Percentiles rank a stretch among this genome's conserved stretches.
Evolutionary conservation across 1,284 basidiomycete species (phyloP).

Genomic region (Melampsora americana): DNA sequence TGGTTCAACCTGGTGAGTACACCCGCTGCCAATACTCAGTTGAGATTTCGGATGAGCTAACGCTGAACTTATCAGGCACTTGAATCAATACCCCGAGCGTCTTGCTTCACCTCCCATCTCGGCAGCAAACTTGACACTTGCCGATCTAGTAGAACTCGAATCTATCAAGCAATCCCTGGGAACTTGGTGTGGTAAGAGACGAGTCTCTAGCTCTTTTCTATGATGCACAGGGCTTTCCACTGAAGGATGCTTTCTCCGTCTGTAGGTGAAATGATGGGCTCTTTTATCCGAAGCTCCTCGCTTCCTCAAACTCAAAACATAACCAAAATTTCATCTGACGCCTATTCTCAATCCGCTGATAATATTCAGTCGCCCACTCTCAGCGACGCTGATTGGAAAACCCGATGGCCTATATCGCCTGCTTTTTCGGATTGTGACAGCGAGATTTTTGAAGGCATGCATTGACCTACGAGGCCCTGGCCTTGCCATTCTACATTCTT

Average conservation of each 20-base stretch:
- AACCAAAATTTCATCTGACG: neutral
- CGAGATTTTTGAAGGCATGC: constrained; percentile 39
- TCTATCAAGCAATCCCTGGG: constrained; percentile 40
- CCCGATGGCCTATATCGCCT: constrained; percentile 20
- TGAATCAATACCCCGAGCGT: constrained; percentile 35
- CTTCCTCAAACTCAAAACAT: constrained; percentile 1
- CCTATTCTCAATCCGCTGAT: neutral
- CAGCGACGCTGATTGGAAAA: constrained; percentile 3
- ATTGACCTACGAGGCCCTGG: neutral
- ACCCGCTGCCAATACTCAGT: neutral
- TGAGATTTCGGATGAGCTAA: neutral
- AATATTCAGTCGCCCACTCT: neutral
- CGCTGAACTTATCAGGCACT: constrained; percentile 13
- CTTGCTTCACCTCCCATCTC: constrained; percentile 39
- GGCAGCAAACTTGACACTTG: constrained; percentile 29
- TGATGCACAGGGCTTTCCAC: neutral
- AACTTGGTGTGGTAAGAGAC: constrained; percentile 37
- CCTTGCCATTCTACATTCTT: too few relatives aligned
- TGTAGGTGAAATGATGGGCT: constrained; percentile 39
- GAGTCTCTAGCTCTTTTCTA: neutral
- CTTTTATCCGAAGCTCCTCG: constrained; percentile 31
- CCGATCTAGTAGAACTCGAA: constrained; percentile 36
- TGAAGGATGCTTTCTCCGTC: neutral
- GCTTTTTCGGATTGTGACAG: constrained; percentile 22
- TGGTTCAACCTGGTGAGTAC: constrained; percentile 35